Evolutionary conservation across 2,329 filamentous ascomycete genomes (phyloP).

Genomic region (Botrytis fragariae): DNA sequence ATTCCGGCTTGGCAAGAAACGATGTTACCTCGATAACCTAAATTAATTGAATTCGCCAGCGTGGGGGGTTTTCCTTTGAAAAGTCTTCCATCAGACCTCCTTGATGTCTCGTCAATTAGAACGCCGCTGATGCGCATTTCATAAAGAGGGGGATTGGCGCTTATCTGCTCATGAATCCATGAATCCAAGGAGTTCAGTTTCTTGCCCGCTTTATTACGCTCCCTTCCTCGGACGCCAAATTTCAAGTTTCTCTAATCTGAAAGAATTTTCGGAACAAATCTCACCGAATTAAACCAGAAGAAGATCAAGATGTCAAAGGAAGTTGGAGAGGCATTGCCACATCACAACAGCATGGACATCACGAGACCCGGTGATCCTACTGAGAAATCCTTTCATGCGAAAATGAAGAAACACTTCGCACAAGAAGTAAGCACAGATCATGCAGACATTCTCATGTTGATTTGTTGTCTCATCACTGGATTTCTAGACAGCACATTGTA

Average conservation of each 20-base stretch:
- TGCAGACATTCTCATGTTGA: slow-evolving; percentile 46
- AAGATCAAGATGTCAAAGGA: slow-evolving; percentile 5
- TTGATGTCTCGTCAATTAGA: neutral
- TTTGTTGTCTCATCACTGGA: slow-evolving; percentile 74
- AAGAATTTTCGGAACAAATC: neutral
- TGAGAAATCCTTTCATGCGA: neutral
- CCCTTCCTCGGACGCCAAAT: neutral
- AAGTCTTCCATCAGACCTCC: neutral
- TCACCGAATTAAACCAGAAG: neutral
- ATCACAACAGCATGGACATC: neutral
- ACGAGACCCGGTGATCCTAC: neutral
- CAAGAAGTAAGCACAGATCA: slow-evolving; percentile 18
- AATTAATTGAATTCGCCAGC: neutral
- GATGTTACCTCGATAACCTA: slow-evolving; percentile 2
- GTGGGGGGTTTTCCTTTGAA: neutral
- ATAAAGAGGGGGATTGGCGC: slow-evolving; percentile 11
- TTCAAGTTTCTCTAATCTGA: neutral
- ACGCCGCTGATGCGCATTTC: slow-evolving; percentile 4
- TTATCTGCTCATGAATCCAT: slow-evolving; percentile 12
- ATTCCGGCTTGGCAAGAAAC: slow-evolving; percentile 12
- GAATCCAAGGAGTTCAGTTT: neutral
- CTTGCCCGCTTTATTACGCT: neutral
- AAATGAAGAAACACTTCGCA: slow-evolving; percentile 4
- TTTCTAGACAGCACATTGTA: slow-evolving; percentile 64
- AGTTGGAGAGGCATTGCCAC: neutral